Conservation (phyloP, 2,329 filamentous ascomycete species). For the Neofusicoccum parvum region DNA sequence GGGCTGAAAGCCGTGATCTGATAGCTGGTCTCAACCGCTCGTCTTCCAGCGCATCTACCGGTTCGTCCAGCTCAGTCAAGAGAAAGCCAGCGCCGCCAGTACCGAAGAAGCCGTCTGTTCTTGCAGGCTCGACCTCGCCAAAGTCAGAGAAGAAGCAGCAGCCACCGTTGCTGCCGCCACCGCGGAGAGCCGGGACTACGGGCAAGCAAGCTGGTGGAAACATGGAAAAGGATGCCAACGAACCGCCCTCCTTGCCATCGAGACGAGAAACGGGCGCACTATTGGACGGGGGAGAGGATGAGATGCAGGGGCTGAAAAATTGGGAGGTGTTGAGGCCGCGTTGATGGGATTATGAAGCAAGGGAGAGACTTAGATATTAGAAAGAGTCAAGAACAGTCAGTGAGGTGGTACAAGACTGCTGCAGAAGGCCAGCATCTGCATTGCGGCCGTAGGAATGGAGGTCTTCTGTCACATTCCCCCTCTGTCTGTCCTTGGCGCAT, state of each 20-base stretch:
- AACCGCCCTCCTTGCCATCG: conserved; percentile 9
- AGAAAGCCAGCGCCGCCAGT: conserved; percentile 18
- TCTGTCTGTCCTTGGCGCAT: too few relatives aligned
- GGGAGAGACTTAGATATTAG: too few relatives aligned
- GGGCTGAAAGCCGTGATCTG: conserved; percentile 5
- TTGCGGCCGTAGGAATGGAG: too few relatives aligned
- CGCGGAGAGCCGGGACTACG: not conserved
- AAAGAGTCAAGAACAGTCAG: too few relatives aligned
- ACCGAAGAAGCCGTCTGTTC: conserved; percentile 19
- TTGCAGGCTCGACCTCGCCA: not conserved
- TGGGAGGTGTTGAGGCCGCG: conserved; percentile 43
- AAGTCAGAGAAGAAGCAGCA: conserved; percentile 12
- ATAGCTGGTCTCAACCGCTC: conserved; percentile 9
- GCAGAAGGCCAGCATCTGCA: too few relatives aligned
- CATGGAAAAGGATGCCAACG: not conserved
- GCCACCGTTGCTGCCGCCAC: conserved; percentile 6
- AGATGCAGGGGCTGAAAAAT: conserved; percentile 36
- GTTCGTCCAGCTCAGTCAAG: conserved; percentile 11
- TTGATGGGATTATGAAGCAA: not conserved
- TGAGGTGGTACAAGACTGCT: too few relatives aligned
- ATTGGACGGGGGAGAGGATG: conserved; percentile 37
- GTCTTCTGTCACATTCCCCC: too few relatives aligned
- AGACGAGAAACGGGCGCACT: conserved; percentile 26
- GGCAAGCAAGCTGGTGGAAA: not conserved
- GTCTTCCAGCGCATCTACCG: conserved; percentile 4